phyloP scores from a whole-genome alignment of 139 green algal species.

The Micractinium sp. region DNA sequence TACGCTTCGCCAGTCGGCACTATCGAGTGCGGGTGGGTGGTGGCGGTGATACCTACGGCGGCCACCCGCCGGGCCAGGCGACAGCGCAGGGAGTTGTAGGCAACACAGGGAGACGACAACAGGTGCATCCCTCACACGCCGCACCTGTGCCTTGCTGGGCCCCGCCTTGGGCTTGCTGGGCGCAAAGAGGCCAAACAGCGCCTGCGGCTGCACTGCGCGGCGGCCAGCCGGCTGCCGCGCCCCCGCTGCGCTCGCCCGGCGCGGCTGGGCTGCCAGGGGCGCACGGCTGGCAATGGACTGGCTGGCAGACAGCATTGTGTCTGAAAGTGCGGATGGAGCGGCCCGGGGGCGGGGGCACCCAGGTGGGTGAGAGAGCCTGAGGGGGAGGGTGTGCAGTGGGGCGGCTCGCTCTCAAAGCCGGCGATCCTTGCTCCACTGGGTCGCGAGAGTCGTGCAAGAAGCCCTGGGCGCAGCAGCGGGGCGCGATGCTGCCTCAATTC shows the following conservation, averaged over 20 bases:
- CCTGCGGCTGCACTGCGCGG: neutral
- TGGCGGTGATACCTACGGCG: too few species aligned
- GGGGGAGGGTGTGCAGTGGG: neutral
- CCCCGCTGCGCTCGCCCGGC: neutral
- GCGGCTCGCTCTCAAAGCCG: too few species aligned
- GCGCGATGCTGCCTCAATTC: too few species aligned
- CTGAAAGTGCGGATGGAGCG: neutral
- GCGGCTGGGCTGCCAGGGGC: neutral
- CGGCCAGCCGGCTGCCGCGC: neutral
- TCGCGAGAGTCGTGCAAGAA: too few species aligned
- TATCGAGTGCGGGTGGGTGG: too few species aligned
- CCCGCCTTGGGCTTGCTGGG: conserved; percentile 13
- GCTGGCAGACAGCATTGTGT: neutral
- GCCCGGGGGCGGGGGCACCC: neutral
- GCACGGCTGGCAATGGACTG: conserved; percentile 5
- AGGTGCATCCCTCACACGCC: neutral
- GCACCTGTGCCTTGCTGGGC: conserved; percentile 5
- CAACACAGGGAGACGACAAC: neutral
- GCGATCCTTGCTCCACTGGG: too few species aligned
- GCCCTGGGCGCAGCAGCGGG: too few species aligned
- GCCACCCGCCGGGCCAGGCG: too few species aligned
- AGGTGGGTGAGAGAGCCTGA: neutral
- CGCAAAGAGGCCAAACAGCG: conserved; percentile 17
- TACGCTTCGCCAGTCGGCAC: too few species aligned
- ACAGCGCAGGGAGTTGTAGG: too few species aligned